phyloP scores from a whole-genome alignment of 2,329 filamentous ascomycete genomes.

The Penicillium brevicompactum region DNA sequence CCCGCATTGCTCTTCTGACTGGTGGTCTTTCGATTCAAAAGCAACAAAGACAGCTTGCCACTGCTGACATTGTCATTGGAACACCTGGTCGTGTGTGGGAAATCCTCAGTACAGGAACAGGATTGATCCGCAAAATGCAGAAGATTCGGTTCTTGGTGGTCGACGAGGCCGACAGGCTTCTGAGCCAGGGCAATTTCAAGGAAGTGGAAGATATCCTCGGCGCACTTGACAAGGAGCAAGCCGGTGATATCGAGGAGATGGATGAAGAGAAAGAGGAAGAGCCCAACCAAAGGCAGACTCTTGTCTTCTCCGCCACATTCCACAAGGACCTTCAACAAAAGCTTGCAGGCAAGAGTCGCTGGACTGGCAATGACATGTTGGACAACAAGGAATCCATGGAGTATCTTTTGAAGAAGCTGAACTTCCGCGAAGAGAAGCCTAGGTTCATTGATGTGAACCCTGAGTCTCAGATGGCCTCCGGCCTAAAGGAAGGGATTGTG shows the following conservation, averaged over 20 bases:
- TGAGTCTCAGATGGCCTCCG: slow-evolving; percentile 80
- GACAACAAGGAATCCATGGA: slow-evolving; percentile 82
- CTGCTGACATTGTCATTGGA: slow-evolving; percentile 88
- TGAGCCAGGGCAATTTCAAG: slow-evolving; percentile 93
- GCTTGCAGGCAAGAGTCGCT: slow-evolving; percentile 73
- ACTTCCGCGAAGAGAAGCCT: slow-evolving; percentile 80
- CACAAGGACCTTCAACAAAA: slow-evolving; percentile 90
- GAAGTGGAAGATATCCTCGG: slow-evolving; percentile 87
- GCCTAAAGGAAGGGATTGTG: slow-evolving; percentile 83
- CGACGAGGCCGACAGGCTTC: slow-evolving; percentile 88
- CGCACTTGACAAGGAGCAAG: slow-evolving; percentile 69
- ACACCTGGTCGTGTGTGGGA: slow-evolving; percentile 96
- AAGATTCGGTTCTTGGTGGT: slow-evolving; percentile 80
- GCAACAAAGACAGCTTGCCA: slow-evolving; percentile 79
- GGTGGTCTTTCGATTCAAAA: slow-evolving; percentile 94
- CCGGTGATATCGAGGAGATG: slow-evolving; percentile 32
- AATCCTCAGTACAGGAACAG: slow-evolving; percentile 74
- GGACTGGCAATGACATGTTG: slow-evolving; percentile 60
- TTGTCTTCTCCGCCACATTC: slow-evolving; percentile 97
- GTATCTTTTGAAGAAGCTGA: slow-evolving; percentile 85
- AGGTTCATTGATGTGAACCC: slow-evolving; percentile 94
- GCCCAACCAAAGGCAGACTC: slow-evolving; percentile 67
- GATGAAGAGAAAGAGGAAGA: slow-evolving; percentile 41
- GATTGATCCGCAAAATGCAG: slow-evolving; percentile 70
- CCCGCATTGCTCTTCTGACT: slow-evolving; percentile 78